Base-by-base conservation (phyloP, 208 protist species). In the Lotmaria passim region DNA sequence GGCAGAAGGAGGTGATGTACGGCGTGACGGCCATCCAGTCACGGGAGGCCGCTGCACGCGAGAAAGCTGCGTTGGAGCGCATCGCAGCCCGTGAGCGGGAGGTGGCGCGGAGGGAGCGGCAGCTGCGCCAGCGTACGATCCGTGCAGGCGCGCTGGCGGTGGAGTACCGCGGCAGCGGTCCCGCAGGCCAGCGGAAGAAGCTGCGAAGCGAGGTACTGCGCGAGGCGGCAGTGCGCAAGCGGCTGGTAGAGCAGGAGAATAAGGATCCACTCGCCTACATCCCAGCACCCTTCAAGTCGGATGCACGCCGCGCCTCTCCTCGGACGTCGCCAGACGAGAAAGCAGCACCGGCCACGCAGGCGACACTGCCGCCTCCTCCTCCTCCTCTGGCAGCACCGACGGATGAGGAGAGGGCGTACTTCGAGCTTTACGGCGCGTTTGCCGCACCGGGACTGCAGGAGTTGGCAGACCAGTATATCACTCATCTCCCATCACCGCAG, bases 1-100 rank as follows among this genome's bases (percentile, higher is more conserved):
- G 87, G 24, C 78, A 84, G 62, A 87, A 83, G 50, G 90, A 95
- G 34, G 81, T 95, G 31, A 53, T 39, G 10, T 92, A 95, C 65
- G 90, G 85, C 11, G 72, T 76, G 7, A 59, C 63, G 3, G 83
- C 87, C 36, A 75, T 95, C 21, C 75, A 81, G 61, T 84, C 81
- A 3, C 78, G 67, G 12, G 75, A 88, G 47, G 77, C 66, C 6
- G 69, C 73, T 4, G 72, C 66, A 8, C 81, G 79, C 5, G 61
- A 84, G 21, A 65, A 61, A 44, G 78, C 71, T 2, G 74, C 70
- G 2, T 53, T 86, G 56, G 68, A 79, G 50, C 72, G 76, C 0
- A 48, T 90, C 31, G 64, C 83, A 41, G 59, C 64, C n/a, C 75
- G 82, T 24, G 81, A 89, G 64, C 76, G 78, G 44, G 78, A 47